phyloP scores from a whole-genome alignment of 2,329 filamentous ascomycete genomes.

The Penicillium sp. region DNA sequence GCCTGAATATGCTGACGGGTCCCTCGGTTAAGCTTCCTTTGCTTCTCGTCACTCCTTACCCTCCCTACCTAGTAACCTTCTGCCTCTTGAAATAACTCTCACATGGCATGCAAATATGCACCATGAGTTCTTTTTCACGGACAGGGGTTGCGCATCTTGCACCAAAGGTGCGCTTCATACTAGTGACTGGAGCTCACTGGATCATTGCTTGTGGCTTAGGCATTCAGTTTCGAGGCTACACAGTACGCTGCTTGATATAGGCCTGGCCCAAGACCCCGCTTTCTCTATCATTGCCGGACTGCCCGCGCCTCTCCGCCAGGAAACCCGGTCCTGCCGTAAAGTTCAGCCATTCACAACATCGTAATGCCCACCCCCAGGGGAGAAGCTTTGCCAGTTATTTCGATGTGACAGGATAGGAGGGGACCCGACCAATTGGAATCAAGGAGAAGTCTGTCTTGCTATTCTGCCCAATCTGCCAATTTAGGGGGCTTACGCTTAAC shows the following conservation, averaged over 20 bases:
- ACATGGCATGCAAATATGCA: background rate
- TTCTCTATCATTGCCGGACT: background rate
- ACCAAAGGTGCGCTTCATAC: background rate
- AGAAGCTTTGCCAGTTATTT: no score
- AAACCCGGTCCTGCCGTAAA: background rate
- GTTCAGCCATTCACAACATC: background rate
- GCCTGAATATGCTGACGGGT: background rate
- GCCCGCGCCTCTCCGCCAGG: background rate
- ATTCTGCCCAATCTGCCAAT: no score
- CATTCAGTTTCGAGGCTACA: background rate
- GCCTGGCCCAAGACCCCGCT: background rate
- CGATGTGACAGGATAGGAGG: no score
- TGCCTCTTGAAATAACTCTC: background rate
- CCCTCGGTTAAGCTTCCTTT: background rate
- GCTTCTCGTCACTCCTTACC: background rate
- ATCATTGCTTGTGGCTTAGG: background rate
- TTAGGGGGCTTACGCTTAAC: no score
- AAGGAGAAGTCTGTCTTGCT: no score
- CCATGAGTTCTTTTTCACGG: background rate
- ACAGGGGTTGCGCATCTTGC: background rate
- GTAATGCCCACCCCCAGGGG: constrained; percentile 3
- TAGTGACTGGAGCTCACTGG: background rate
- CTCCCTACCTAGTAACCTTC: background rate
- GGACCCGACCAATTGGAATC: no score
- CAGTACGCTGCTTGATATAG: background rate